A percentile compares a stretch with the other conserved stretches of the same genome.
Conservation (phyloP, 352 stramenopile genomes). For the Globisporangium parvum region DNA sequence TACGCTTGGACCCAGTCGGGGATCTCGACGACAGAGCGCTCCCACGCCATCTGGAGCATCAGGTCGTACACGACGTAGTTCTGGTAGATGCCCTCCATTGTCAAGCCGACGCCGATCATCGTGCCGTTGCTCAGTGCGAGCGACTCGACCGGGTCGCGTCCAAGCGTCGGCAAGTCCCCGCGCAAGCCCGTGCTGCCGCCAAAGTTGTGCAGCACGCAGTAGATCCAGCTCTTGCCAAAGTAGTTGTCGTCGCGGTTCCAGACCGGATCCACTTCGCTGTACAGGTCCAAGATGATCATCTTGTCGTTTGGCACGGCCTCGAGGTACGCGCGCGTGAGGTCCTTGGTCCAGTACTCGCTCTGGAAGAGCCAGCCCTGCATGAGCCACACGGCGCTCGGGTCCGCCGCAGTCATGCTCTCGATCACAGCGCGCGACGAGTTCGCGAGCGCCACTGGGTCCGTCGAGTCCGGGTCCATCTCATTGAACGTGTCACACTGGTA, state of each 20-base stretch:
- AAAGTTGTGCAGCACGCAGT: conserved; percentile 84
- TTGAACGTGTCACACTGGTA: conserved; percentile 85
- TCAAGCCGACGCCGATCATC: conserved; percentile 70
- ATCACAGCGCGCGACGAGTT: conserved; percentile 63
- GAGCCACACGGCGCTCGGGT: conserved; percentile 76
- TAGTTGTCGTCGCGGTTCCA: conserved; percentile 76
- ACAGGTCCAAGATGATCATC: conserved; percentile 79
- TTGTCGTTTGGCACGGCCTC: conserved; percentile 48
- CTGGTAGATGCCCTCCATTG: conserved; percentile 85
- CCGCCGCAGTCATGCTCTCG: conserved; percentile 58
- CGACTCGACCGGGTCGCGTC: conserved; percentile 38
- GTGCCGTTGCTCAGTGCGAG: conserved; percentile 42
- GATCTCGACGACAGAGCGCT: conserved; percentile 34
- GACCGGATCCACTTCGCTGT: conserved; percentile 66
- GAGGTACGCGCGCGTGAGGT: conserved; percentile 45
- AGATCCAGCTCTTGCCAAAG: conserved; percentile 82
- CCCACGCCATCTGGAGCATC: conserved; percentile 67
- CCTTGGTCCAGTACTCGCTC: conserved; percentile 65
- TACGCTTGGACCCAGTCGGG: conserved; percentile 46
- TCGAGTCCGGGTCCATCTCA: conserved; percentile 74
- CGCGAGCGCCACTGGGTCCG: conserved; percentile 34
- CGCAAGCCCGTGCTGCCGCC: conserved; percentile 70
- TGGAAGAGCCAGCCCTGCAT: conserved; percentile 83
- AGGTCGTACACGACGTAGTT: conserved; percentile 86
- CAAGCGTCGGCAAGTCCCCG: conserved; percentile 60